Conservation (phyloP, 495 filamentous ascomycete species). For the Penicillium longicatenatum region DNA sequence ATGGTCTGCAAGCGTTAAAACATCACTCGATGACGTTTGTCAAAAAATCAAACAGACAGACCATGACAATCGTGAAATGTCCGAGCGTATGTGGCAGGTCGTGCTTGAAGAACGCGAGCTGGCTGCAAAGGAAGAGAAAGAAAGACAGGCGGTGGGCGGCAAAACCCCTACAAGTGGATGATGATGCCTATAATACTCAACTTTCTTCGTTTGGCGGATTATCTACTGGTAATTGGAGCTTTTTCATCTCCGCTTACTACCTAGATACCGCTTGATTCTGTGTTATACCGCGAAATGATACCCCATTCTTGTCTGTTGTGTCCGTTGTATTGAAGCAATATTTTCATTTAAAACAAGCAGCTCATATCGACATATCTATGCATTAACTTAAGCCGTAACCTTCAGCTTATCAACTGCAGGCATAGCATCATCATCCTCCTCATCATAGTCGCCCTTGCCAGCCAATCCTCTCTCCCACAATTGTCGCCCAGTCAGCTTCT, state of each 20-base stretch:
- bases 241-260: background rate
- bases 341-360: constrained; percentile 17
- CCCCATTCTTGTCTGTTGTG: constrained; percentile 3
- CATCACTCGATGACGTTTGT: constrained; percentile 21
- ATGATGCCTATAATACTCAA: background rate
- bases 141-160: constrained; percentile 6
- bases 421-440: constrained; percentile 58
- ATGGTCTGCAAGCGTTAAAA: constrained; percentile 28
- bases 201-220: background rate
- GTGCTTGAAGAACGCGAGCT: constrained; percentile 45
- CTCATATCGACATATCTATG: constrained; percentile 20
- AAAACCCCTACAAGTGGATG: background rate
- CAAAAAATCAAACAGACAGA: constrained; percentile 28
- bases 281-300: constrained; percentile 10
- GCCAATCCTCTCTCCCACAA: constrained; percentile 83
- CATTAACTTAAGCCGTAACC: constrained; percentile 50
- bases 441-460: constrained; percentile 73
- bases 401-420: constrained; percentile 68
- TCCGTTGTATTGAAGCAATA: constrained; percentile 11
- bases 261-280: background rate
- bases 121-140: constrained; percentile 33
- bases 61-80: constrained; percentile 28
- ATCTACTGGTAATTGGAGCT: background rate
- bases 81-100: constrained; percentile 44
- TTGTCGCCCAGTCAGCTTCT: constrained; percentile 76